Conservation (phyloP, 179 eudicot species). For the Carnegiea gigantea region DNA sequence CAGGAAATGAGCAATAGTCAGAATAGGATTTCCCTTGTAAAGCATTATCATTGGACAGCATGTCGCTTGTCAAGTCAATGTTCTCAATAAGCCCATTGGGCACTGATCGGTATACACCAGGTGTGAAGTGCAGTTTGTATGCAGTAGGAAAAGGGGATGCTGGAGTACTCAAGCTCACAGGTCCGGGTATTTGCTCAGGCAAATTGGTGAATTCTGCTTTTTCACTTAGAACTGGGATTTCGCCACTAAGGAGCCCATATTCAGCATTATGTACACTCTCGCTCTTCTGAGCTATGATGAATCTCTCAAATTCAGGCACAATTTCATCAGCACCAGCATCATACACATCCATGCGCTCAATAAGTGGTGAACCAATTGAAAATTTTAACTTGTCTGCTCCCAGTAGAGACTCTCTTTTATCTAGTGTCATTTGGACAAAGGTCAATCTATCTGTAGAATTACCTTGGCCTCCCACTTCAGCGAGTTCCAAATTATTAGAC, state of each 20-base stretch:
- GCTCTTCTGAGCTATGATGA: slow-evolving; percentile 36
- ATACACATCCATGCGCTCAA: slow-evolving; percentile 34
- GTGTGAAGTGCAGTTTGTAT: slow-evolving; percentile 32
- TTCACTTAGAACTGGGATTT: slow-evolving; percentile 37
- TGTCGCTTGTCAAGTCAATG: slow-evolving; percentile 33
- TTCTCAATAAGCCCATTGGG: slow-evolving; percentile 63
- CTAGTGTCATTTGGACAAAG: slow-evolving; percentile 23
- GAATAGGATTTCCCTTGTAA: slow-evolving; percentile 43
- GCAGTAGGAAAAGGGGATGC: slow-evolving; percentile 48
- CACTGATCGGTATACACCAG: slow-evolving; percentile 51
- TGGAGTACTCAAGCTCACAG: slow-evolving; percentile 58
- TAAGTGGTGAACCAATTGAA: slow-evolving; percentile 38
- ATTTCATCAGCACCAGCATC: slow-evolving; percentile 40
- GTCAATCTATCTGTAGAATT: slow-evolving; percentile 22
- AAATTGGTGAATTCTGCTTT: slow-evolving; percentile 50
- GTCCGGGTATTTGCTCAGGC: slow-evolving; percentile 53
- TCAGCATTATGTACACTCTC: slow-evolving; percentile 35
- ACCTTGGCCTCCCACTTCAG: slow-evolving; percentile 27
- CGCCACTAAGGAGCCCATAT: slow-evolving; percentile 32
- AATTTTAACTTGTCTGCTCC: slow-evolving; percentile 21
- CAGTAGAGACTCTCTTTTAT: slow-evolving; percentile 28
- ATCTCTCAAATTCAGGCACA: slow-evolving; percentile 66
- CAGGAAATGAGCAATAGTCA: slow-evolving; percentile 44
- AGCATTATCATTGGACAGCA: slow-evolving; percentile 32
- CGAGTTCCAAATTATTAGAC: slow-evolving; percentile 19